Evolutionary conservation across 495 filamentous ascomycete species (phyloP), one percentile per base, ranked within the genome.

Genomic region (Trichoderma asperelloides): DNA sequence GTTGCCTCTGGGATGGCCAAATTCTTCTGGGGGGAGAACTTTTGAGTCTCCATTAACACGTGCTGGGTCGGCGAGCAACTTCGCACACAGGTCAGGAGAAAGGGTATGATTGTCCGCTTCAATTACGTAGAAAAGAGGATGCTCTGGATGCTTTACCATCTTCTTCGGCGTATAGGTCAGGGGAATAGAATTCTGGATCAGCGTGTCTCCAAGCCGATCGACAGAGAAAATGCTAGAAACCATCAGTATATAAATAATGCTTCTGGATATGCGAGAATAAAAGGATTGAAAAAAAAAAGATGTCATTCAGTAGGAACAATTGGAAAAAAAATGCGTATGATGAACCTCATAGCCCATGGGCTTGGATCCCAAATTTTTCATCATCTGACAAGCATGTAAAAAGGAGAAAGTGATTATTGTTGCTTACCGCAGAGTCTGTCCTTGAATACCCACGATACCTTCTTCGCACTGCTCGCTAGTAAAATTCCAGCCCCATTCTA

Each of bases 401-500:
- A 67, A 66, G 57, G 64, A 64, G 67, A 70, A 45, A 66, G 67
- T 51, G 7, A 23, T 40, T 15, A 18, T n/a, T 12, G 23, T 9
- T 64, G 87, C 91, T 76, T 85, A 96, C 92, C 91, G 82, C 23
- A 99, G 81, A 75, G 90, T 96, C 73, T 93, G 87, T 33, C 88
- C 92, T 76, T 96, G 91, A 65, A 99, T 94, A 65, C 93, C 93
- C 43, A 98, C 93, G 89, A 99, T 93, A 27, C 95, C 94, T 77
- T 96, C 93, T 16, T 88, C 82, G 70, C 92, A 96, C 72, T 95
- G 89, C 77, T 96, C 92, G 71, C 92, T 96, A 71, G 89, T 95
- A 71, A 99, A 97, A 70, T 90, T 96, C 88, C 93, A 96, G 25
- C 91, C 94, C 82, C 91, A 96, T 73, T 96, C 92, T 8, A 99